These are phyloP conservation scores for Singerocomus inundabilis DNA, from an alignment of 1,284 basidiomycete genomes.

Conservation along the genomic window DNA sequence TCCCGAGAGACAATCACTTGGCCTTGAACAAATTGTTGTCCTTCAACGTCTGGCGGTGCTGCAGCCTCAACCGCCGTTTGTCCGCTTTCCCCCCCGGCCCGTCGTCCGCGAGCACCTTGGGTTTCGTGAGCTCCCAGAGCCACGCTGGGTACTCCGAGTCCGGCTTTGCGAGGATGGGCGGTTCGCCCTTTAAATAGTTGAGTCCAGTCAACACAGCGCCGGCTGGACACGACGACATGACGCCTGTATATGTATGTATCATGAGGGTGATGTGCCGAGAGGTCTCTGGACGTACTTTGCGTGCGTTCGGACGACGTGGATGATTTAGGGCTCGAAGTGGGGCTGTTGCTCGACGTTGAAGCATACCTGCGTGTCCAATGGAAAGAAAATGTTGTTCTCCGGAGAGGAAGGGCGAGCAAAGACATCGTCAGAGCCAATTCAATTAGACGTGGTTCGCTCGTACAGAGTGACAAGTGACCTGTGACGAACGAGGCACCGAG, in stretches of 20 bases:
- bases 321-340: constrained; percentile 6
- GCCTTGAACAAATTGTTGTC: constrained; percentile 78
- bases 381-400: constrained; percentile 6
- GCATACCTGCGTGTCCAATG: constrained; percentile 15
- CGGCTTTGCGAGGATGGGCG: constrained; percentile 73
- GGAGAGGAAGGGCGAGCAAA: constrained; percentile 12
- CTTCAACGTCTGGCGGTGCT: constrained; percentile 65
- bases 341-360: constrained; percentile 4
- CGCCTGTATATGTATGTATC: constrained; percentile 17
- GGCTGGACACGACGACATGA: constrained; percentile 58
- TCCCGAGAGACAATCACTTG: too few relatives aligned
- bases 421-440: constrained; percentile 25
- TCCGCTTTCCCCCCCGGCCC: constrained; percentile 70
- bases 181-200: constrained; percentile 81
- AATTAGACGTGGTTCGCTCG: not conserved
- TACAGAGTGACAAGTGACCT: not conserved
- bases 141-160: constrained; percentile 89
- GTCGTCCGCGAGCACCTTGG: constrained; percentile 59
- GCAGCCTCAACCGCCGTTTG: constrained; percentile 56
- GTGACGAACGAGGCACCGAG: constrained; percentile 4
- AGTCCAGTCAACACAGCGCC: constrained; percentile 76
- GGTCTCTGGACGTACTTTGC: constrained; percentile 21
- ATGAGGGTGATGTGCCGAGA: too few relatives aligned
- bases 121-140: constrained; percentile 79
- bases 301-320: constrained; percentile 16